phyloP scores from a whole-genome alignment of 306 rosid genomes.

The Coriaria nepalensis region DNA sequence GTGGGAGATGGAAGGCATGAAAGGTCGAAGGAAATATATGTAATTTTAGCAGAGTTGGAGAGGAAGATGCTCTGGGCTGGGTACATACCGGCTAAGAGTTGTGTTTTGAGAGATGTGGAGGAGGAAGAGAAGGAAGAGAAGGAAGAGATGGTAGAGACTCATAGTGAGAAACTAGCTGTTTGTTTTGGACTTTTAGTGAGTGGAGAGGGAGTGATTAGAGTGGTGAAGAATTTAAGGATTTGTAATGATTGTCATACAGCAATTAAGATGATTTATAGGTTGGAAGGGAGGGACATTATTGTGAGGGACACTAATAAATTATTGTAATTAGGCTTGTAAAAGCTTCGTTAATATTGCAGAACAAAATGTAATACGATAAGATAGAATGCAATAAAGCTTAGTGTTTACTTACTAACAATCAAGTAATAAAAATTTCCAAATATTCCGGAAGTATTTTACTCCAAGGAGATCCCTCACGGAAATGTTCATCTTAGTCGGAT shows the following conservation, averaged over 20 bases:
- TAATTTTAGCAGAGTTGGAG: conserved; percentile 18
- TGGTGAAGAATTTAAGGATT: conserved; percentile 28
- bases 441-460: too few species aligned
- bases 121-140: conserved; percentile 46
- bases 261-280: conserved; percentile 23
- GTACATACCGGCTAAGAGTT: conserved; percentile 25
- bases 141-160: conserved; percentile 38
- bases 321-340: not conserved
- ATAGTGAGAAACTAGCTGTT: conserved; percentile 41
- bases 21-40: conserved; percentile 25
- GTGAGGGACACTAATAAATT: conserved; percentile 30
- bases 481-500: too few species aligned
- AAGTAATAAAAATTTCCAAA: too few species aligned
- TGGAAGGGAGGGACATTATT: conserved; percentile 20
- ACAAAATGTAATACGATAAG: too few species aligned
- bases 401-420: too few species aligned
- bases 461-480: too few species aligned
- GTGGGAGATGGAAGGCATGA: conserved; percentile 33
- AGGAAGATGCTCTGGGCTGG: conserved; percentile 27
- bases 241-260: conserved; percentile 32
- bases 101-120: conserved; percentile 37
- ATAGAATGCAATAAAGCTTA: too few species aligned
- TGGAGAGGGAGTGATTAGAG: conserved; percentile 22
- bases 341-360: too few species aligned
- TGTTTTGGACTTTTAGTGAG: conserved; percentile 32